Base-by-base conservation (phyloP, 2,329 filamentous ascomycete species). In the Aspergillus sp. region DNA sequence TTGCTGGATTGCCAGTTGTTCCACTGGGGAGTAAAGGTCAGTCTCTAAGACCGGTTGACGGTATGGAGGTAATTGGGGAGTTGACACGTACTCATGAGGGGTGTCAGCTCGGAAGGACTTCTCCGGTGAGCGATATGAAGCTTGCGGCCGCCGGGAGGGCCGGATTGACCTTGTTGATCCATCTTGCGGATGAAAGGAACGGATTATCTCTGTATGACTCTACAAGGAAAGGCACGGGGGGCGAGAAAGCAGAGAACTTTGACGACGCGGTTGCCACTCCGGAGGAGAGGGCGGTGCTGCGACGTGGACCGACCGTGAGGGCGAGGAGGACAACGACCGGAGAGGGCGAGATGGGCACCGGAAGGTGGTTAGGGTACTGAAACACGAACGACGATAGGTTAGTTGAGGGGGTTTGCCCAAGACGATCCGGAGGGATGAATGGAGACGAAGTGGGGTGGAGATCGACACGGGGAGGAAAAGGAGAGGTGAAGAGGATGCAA, bases 71-170 rank as follows among this genome's bases (percentile, higher is more conserved):
- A 47, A 14, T 13, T 30, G 24, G n/a, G 17, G 10, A 42, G 9
- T 16, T 48, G 19, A 19, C 35, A 90, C 90, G 85, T 90, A 90
- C 91, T 95, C 89, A 97, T 95, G 75, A 97, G 79, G 60, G 93
- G 94, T 54, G 93, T 97, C 75, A 97, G 82, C 82, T 97, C 94
- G 63, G 94, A 97, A 60, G 93, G 94, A 78, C 91, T 96, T 76
- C 93, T 87, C 71, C 93, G 88, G 80, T 97, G 93, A 68, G 93
- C 93, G 76, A 97, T 96, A 79, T 97, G 92, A 73, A 97, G 84
- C 73, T 92, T 88, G 71, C 93, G 91, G 69, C 91, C 91, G 64
- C 90, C 91, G 71, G 79, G 77, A 53, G 74, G 73, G 53, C 74
- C 74, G 58, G 74, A 73, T 64, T 78, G 73, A 65, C 82, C 82